phyloP scores from a whole-genome alignment of 352 stramenopile genomes.

The Phytophthora meadii region DNA sequence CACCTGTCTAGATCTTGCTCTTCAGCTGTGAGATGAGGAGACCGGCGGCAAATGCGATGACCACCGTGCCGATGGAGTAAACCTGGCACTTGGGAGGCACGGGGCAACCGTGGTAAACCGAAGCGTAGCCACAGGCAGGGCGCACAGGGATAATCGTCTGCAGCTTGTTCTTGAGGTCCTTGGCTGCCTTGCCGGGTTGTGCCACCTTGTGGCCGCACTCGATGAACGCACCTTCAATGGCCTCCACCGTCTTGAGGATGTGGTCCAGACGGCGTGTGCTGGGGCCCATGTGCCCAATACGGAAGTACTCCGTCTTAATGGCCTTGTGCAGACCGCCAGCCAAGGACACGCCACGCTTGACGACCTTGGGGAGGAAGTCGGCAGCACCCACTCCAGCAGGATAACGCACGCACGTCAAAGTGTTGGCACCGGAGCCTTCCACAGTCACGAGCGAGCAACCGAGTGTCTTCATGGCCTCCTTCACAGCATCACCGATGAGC shows the following conservation, averaged over 20 bases:
- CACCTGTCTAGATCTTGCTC: conserved; percentile 51
- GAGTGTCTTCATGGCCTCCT: conserved; percentile 70
- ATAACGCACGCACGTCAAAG: conserved; percentile 81
- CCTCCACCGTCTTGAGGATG: conserved; percentile 73
- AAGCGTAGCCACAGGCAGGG: conserved; percentile 49
- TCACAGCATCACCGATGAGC: conserved; percentile 63
- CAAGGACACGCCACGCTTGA: conserved; percentile 74
- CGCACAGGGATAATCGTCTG: conserved; percentile 56
- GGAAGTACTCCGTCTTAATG: conserved; percentile 89
- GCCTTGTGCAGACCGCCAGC: conserved; percentile 77
- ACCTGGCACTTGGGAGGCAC: conserved; percentile 77
- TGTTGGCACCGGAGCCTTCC: conserved; percentile 61
- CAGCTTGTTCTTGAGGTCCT: conserved; percentile 67
- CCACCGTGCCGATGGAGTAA: conserved; percentile 65
- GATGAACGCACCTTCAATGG: conserved; percentile 73
- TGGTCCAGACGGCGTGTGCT: conserved; percentile 80
- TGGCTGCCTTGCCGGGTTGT: conserved; percentile 58
- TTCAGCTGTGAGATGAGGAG: conserved; percentile 61
- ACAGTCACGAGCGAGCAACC: conserved; percentile 69
- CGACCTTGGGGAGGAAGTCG: conserved; percentile 79
- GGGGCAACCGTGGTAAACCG: conserved; percentile 63
- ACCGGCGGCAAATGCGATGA: conserved; percentile 66
- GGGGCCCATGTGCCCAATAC: conserved; percentile 85
- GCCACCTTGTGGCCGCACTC: conserved; percentile 75
- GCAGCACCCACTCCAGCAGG: conserved; percentile 62